These are phyloP conservation scores for Exophiala sp. DNA, from an alignment of 2,329 filamentous ascomycete genomes.

Conservation along the genomic window DNA sequence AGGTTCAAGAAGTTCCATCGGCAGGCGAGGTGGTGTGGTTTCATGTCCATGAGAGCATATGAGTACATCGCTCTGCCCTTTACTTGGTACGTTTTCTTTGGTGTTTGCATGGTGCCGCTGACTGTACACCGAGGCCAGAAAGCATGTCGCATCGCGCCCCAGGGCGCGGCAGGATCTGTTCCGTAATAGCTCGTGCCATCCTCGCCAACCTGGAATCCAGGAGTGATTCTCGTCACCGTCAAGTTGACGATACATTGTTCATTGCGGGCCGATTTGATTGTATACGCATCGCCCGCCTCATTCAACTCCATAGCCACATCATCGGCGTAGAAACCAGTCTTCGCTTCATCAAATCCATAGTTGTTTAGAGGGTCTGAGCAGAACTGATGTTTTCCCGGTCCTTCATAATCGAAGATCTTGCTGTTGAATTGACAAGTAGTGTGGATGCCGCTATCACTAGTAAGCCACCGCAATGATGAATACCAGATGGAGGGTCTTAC, in stretches of 20 bases:
- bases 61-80: conserved; percentile 75
- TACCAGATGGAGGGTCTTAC: conserved; percentile 52
- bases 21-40: conserved; percentile 91
- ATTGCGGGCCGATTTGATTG: conserved; percentile 86
- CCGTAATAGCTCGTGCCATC: conserved; percentile 82
- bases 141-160: conserved; percentile 86
- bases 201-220: conserved; percentile 80
- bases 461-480: conserved; percentile 6
- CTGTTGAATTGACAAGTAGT: conserved; percentile 91
- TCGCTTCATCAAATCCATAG: conserved; percentile 78
- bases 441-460: conserved; percentile 67
- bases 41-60: conserved; percentile 94
- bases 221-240: conserved; percentile 70
- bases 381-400: conserved; percentile 74
- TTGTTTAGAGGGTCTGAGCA: conserved; percentile 75
- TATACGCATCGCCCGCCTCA: conserved; percentile 76
- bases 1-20: conserved; percentile 94
- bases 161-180: conserved; percentile 79
- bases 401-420: conserved; percentile 80
- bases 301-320: conserved; percentile 81
- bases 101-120: conserved; percentile 80
- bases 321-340: conserved; percentile 78
- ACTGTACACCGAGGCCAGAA: conserved; percentile 89
- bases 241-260: conserved; percentile 78
- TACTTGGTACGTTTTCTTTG: conserved; percentile 76